Percentiles rank a stretch among this genome's conserved stretches.
Evolutionary conservation across 1,284 basidiomycete species (phyloP).

Genomic region (Rhodotorula sp.): DNA sequence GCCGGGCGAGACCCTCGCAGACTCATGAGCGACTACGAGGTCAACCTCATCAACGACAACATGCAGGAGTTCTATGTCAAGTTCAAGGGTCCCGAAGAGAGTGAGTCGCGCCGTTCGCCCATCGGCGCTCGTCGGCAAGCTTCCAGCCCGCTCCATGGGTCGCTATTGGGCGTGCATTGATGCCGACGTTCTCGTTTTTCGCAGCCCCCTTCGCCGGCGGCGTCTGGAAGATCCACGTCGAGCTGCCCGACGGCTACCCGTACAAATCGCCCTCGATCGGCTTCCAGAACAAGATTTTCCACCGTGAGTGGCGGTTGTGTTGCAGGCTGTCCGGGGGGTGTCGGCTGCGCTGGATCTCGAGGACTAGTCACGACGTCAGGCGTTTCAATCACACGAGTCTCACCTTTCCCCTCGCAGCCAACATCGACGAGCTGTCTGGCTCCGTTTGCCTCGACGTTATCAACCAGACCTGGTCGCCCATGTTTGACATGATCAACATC

Average conservation of each 20-base stretch:
- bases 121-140: background rate
- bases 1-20: conserved; percentile 53
- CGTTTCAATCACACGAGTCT: too few relatives aligned
- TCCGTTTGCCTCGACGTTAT: conserved; percentile 96
- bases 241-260: conserved; percentile 97
- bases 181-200: background rate
- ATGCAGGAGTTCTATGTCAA: conserved; percentile 99
- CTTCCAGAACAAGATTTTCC: conserved; percentile 99
- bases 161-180: too few relatives aligned
- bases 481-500: conserved; percentile 99
- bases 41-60: conserved; percentile 93
- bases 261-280: conserved; percentile 99
- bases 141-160: too few relatives aligned
- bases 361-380: background rate
- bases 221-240: conserved; percentile 99
- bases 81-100: conserved; percentile 91
- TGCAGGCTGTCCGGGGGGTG: background rate
- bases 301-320: conserved; percentile 57
- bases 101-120: conserved; percentile 57
- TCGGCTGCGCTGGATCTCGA: background rate
- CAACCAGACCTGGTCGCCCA: conserved; percentile 99
- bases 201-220: conserved; percentile 92
- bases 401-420: too few relatives aligned
- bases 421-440: conserved; percentile 47
- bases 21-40: conserved; percentile 95